A percentile compares a stretch with the other conserved stretches of the same genome.
Evolutionary conservation across 331 rosid genomes (phyloP).

Genomic region (Acacia concinna): DNA sequence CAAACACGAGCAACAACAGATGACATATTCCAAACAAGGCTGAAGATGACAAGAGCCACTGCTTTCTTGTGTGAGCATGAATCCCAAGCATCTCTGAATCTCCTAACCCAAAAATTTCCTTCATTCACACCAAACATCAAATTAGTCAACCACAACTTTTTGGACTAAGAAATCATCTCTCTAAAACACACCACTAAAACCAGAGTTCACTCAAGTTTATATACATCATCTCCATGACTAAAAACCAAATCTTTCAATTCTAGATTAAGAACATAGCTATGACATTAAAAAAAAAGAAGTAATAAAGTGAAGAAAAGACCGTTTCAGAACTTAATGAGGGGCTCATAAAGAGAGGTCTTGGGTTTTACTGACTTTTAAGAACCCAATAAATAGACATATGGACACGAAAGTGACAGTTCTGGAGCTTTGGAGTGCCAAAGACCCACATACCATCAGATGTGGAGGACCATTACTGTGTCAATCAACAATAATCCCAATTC

Average conservation of each 20-base stretch:
- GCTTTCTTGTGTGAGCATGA: slow-evolving; percentile 90
- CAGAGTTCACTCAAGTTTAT: neutral
- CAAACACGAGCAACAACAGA: slow-evolving; percentile 86
- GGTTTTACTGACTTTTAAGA: slow-evolving; percentile 4
- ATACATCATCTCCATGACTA: neutral
- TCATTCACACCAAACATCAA: slow-evolving; percentile 4
- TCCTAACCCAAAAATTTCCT: slow-evolving; percentile 82
- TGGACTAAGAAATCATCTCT: too few species aligned
- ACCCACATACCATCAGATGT: neutral
- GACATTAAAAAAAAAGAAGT: too few species aligned
- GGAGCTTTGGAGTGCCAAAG: neutral
- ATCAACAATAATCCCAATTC: neutral
- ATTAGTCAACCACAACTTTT: neutral
- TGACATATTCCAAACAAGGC: slow-evolving; percentile 83
- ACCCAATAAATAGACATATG: neutral
- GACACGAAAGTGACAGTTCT: neutral
- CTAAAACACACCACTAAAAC: too few species aligned
- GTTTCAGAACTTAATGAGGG: neutral
- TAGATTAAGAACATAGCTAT: neutral
- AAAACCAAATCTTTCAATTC: too few species aligned
- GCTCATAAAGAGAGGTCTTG: neutral
- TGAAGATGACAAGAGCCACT: slow-evolving; percentile 57
- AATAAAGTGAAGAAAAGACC: too few species aligned
- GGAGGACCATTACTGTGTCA: slow-evolving; percentile 19
- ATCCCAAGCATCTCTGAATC: slow-evolving; percentile 90